These are phyloP conservation scores for Phytopythium vexans DNA, from an alignment of 352 stramenopile species.

Conservation along the genomic window DNA sequence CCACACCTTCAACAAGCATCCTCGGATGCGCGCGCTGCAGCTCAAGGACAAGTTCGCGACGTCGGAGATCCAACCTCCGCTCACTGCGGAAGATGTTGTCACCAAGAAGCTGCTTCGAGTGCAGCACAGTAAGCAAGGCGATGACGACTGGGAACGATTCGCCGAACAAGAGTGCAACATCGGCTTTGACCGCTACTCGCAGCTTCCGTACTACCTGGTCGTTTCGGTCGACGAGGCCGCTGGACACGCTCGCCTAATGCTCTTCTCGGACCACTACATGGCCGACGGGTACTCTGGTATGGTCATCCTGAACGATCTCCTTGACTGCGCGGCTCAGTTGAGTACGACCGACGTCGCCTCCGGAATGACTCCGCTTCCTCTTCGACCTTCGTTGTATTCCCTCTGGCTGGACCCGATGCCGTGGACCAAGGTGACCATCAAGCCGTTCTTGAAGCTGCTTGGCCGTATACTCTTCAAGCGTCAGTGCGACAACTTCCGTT, in stretches of 20 bases:
- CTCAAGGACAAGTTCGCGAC: slow-evolving; percentile 20
- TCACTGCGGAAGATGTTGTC: slow-evolving; percentile 17
- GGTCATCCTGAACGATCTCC: slow-evolving; percentile 30
- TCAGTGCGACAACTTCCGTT: too few species aligned
- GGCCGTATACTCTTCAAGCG: too few species aligned
- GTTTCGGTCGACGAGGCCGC: slow-evolving; percentile 19
- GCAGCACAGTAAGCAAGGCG: too few species aligned
- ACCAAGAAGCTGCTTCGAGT: slow-evolving; percentile 12
- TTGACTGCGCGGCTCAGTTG: slow-evolving; percentile 21
- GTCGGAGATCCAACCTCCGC: slow-evolving; percentile 20
- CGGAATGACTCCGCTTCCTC: too few species aligned
- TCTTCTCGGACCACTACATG: too few species aligned
- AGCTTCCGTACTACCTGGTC: slow-evolving; percentile 32
- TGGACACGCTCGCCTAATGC: slow-evolving; percentile 19
- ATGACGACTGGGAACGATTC: slow-evolving; percentile 15
- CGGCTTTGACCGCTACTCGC: slow-evolving; percentile 27
- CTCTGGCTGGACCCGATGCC: too few species aligned
- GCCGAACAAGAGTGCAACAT: slow-evolving; percentile 19
- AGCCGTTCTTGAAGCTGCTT: too few species aligned
- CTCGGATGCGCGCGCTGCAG: slow-evolving; percentile 31
- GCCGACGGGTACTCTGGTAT: slow-evolving; percentile 38
- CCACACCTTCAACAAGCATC: slow-evolving; percentile 40
- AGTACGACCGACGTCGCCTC: slow-evolving; percentile 1
- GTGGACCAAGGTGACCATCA: too few species aligned
- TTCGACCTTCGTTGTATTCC: too few species aligned